Evolutionary conservation across 1,139 yeast genomes (phyloP), one percentile per base, ranked within the genome.

Genomic region (Candida labiduridarum): DNA sequence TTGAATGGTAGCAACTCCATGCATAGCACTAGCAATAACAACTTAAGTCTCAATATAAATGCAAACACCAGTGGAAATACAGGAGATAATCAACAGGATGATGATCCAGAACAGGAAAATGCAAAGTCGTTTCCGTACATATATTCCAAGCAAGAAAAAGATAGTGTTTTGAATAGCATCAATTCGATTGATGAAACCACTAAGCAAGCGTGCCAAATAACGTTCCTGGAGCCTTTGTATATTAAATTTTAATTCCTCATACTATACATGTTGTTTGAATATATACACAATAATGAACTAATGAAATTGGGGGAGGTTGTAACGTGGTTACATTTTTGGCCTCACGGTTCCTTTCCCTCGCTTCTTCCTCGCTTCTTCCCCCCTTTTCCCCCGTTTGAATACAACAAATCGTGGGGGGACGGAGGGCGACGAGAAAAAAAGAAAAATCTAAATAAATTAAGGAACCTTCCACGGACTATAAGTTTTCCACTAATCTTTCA

Each of bases 161-260:
- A 50, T 18, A 51, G 53, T 19, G 67, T 71, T 6, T 46, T 65
- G 47, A 50, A 59, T 29, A 63, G 62, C 36, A 52, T 59, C 4
- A 57, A 56, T 6, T 50, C 52, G 9, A 52, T 71, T 46, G 65
- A 59, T 48, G 61, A 61, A 15, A 49, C 52, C 0, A 49, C 64
- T 29, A 67, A 62, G 48, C 57, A 61, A 18, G 53, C 59, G 5
- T 67, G 72, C 48, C 54, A 59, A 38, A 59, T 70, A 9, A 50
- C 56, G 35, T 55, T 57, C 11, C 52, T 50, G 27, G 73, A 67
- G 39, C 67, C 71, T 8, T 61, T 71, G 49, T 70, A 64, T 52
- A 61, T 71, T 54, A 64, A 64, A 42, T 67, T 71, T 46, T 67
- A 57, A 48, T 25, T 22, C 25, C 4, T 7, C 25, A 22, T 7